These are phyloP conservation scores for Gastrodia elata DNA, from an alignment of 106 monocot species.

Conservation along the genomic window DNA sequence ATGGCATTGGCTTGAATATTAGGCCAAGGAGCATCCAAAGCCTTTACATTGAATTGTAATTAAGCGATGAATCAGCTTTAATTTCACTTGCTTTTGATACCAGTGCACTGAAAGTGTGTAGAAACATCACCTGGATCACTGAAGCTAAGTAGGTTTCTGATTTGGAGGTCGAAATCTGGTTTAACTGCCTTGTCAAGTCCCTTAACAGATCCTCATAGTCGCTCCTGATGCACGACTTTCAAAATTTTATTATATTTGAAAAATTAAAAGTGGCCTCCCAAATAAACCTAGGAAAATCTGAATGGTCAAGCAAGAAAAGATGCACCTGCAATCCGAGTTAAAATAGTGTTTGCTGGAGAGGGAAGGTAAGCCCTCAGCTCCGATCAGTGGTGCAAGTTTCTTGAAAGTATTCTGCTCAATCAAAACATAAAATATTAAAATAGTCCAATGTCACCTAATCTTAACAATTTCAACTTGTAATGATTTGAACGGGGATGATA, in stretches of 20 bases:
- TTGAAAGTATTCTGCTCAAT: slow-evolving; percentile 52
- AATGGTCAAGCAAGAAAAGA: neutral
- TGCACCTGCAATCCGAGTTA: slow-evolving; percentile 71
- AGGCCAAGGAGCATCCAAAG: slow-evolving; percentile 94
- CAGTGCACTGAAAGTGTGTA: too few relatives aligned
- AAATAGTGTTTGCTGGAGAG: slow-evolving; percentile 56
- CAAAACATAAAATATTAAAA: neutral
- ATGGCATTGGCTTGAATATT: slow-evolving; percentile 91
- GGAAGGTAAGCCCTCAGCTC: slow-evolving; percentile 44
- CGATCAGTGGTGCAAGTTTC: slow-evolving; percentile 58
- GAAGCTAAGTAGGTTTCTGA: slow-evolving; percentile 66
- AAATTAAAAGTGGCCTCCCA: neutral
- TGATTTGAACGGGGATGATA: too few relatives aligned
- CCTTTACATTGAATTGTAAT: slow-evolving; percentile 25
- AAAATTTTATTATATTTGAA: neutral
- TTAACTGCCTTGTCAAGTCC: slow-evolving; percentile 64
- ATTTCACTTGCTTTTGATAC: too few relatives aligned
- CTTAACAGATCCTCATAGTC: slow-evolving; percentile 92
- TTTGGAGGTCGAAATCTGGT: slow-evolving; percentile 41
- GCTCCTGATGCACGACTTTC: slow-evolving; percentile 24
- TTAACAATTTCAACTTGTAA: too few relatives aligned
- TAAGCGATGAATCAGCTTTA: neutral
- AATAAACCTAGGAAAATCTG: neutral
- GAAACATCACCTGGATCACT: slow-evolving; percentile 54
- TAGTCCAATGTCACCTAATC: too few relatives aligned